phyloP scores from a whole-genome alignment of 768 basidiomycete genomes.

The Pleurotus giganteus region DNA sequence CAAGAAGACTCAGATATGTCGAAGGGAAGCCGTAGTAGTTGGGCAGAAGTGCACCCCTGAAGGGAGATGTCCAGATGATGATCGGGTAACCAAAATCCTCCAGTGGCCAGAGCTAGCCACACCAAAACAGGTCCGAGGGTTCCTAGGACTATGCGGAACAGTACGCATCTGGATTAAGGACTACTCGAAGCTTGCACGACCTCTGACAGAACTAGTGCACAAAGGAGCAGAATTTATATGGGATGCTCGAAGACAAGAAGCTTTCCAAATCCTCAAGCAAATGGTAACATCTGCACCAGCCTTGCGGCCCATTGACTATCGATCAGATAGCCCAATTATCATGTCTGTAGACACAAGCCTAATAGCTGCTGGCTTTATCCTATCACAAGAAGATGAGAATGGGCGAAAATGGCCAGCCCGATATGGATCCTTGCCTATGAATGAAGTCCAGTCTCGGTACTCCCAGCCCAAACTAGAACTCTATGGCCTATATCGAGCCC shows the following conservation, averaged over 20 bases:
- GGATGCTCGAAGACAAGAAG: conserved; percentile 15
- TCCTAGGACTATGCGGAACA: conserved; percentile 23
- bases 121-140: conserved; percentile 18
- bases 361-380: conserved; percentile 26
- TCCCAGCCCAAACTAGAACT: conserved; percentile 30
- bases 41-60: conserved; percentile 28
- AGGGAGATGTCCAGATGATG: conserved; percentile 25
- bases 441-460: conserved; percentile 23
- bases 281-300: conserved; percentile 16
- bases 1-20: conserved; percentile 27
- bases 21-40: too few relatives aligned
- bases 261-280: conserved; percentile 18
- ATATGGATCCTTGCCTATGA: conserved; percentile 30
- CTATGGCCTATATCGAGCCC: conserved; percentile 24
- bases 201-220: conserved; percentile 17
- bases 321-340: conserved; percentile 18
- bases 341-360: conserved; percentile 29
- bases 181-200: conserved; percentile 14
- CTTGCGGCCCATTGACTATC: conserved; percentile 28
- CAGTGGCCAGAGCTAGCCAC: conserved; percentile 18
- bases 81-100: conserved; percentile 23
- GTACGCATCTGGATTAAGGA: conserved; percentile 20
- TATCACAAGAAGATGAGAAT: conserved; percentile 25
- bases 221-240: conserved; percentile 23
- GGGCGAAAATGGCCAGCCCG: conserved; percentile 17